Conservation (phyloP, 352 stramenopile species). For the Blastocystis sp. region DNA sequence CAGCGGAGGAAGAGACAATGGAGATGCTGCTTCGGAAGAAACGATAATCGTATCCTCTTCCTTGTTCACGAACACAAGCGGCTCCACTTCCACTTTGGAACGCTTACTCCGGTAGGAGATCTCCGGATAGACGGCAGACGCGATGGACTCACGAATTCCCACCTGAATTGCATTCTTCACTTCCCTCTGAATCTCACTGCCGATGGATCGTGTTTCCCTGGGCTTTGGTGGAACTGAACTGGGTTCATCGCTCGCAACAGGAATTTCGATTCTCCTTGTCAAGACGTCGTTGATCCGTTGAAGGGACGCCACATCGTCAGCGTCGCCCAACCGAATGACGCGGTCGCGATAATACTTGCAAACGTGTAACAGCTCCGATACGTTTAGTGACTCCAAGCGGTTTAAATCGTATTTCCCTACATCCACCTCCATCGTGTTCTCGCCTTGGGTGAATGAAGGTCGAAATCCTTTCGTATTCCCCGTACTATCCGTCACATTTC, state of each 20-base stretch:
- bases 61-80: neutral
- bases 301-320: neutral
- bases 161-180: neutral
- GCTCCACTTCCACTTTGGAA: neutral
- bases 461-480: too few relatives aligned
- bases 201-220: neutral
- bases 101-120: neutral
- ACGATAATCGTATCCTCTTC: neutral
- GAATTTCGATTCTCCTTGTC: neutral
- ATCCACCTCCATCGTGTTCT: too few relatives aligned
- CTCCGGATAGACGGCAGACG: neutral
- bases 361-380: neutral
- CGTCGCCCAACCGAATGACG: neutral
- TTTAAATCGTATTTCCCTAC: too few relatives aligned
- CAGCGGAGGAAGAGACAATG: neutral
- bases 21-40: neutral
- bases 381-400: neutral
- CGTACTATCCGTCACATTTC: too few relatives aligned
- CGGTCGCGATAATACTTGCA: neutral
- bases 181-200: neutral
- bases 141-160: neutral
- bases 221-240: too few relatives aligned
- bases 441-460: too few relatives aligned
- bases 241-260: too few relatives aligned
- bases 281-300: conserved; percentile 19